Evolutionary conservation across 495 filamentous ascomycete genomes (phyloP), one percentile per base, ranked within the genome.

Genomic region (Chaetomium tenue): DNA sequence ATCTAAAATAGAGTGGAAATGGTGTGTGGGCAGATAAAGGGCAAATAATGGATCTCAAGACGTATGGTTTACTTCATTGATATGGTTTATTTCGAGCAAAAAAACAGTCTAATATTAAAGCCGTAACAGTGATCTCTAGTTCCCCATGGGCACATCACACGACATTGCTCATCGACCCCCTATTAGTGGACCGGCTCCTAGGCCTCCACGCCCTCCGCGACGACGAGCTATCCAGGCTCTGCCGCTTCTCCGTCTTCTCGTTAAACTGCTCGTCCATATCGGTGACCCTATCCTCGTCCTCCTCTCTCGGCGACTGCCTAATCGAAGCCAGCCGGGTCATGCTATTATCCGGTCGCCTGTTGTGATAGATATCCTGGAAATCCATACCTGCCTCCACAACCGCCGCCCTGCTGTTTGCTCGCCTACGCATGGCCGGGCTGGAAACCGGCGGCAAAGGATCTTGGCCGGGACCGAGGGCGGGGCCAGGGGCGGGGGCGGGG

Each of bases 201-300:
- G 58, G 63, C 55, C 67, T 37, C 33, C 55, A 61, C 63, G 50
- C 62, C 28, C 28, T 37, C 20, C 68, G 61, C 46, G 50, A 65
- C 12, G 66, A 67, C 3, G 16, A 33, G 52, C 66, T 71, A 18
- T 66, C 71, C 47, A 50, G 11, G n/a, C 62, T 64, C 20, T 39
- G 55, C 18, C 62, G 89, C 65, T 86, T 65, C 68, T 70, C 20
- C 9, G 39, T 8, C 51, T 62, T 70, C n/a, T 70, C 64, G 23
- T 7, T 59, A 52, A 55, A n/a, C 11, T 57, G 37, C 11, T 57
- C 59, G 9, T 69, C 60, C 61, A 33, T 3, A 22, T 55, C 16
- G 9, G 48, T 28, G n/a, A 50, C 20, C 47, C 52, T 42, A 0
- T 58, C 66, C 11, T 61, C 64, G 20, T 64, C 65, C n/a, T 67